Evolutionary conservation across 2,329 filamentous ascomycete genomes (phyloP), one percentile per base, ranked within the genome.

Genomic region (Penicillium sp.): DNA sequence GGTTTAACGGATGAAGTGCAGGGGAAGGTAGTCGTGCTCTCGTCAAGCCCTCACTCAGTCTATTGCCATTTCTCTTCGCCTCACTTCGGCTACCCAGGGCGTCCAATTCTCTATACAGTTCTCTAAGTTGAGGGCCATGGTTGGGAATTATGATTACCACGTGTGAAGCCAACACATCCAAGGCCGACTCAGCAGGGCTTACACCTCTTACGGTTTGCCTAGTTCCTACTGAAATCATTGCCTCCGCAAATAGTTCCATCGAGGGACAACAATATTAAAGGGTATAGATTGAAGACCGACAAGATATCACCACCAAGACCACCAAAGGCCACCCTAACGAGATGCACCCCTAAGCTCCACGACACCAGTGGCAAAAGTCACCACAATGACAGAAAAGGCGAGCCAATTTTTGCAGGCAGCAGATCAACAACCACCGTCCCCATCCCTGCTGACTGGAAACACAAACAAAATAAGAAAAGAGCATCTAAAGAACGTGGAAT

Each of bases 331-430:
- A 40, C 31, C 30, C 10, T 14, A 51, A 7, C 14, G 28, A 30
- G 13, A 44, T 22, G 16, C 31, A 35, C n/a, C 24, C 39, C 28
- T 13, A 44, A 18, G 46, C 54, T 55, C 49, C 58, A 46, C 40
- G 14, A 39, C 54, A 25, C 35, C 46, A 24, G 41, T 39, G 28
- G 27, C 35, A n/a, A 41, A 13, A 53, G 39, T 27, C 44, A 50
- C 31, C 10, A 30, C 20, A 36, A 27, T 35, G 31, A n/a, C 28
- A 33, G 16, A 5, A 40, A 44, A 45, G 35, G 11, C 24, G 28
- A 35, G 44, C 44, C 47, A 50, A 38, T 57, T 59, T 58, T 61
- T 50, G 50, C 48, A 42, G 18, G 14, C 44, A 45, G 46, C 5
- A 35, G 40, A 36, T 44, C 24, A 16, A 33, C n/a, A 38, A 22